phyloP scores from a whole-genome alignment of 257 asterid genomes.

The Schizonepeta tenuifolia region DNA sequence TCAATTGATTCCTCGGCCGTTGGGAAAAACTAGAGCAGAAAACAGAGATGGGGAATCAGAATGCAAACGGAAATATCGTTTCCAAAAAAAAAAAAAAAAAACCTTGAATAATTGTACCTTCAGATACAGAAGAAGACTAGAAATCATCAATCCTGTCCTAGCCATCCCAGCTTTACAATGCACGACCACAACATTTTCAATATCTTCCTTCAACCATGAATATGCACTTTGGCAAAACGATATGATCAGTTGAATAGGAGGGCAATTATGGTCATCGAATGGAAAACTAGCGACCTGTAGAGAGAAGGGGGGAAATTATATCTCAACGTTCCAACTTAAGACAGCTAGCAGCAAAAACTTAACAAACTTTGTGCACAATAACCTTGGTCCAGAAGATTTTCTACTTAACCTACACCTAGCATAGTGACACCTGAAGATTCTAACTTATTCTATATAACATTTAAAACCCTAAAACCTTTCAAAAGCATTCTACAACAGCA shows the following conservation, averaged over 20 bases:
- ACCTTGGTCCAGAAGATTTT: constrained; percentile 5
- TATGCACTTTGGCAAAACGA: constrained; percentile 98
- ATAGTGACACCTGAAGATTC: not conserved
- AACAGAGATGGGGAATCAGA: constrained; percentile 34
- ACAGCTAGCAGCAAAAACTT: constrained; percentile 3
- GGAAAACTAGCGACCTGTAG: constrained; percentile 95
- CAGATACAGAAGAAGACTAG: constrained; percentile 90
- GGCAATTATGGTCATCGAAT: constrained; percentile 97
- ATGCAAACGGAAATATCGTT: constrained; percentile 15
- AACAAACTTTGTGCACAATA: constrained; percentile 17
- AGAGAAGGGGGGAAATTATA: constrained; percentile 10
- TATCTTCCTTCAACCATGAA: constrained; percentile 98
- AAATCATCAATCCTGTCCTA: constrained; percentile 98
- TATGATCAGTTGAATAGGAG: constrained; percentile 90
- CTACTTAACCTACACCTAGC: not conserved
- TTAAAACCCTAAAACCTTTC: not conserved
- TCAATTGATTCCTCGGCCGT: constrained; percentile 97
- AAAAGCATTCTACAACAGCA: constrained; percentile 16
- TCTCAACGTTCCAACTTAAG: not conserved
- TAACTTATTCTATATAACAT: not conserved
- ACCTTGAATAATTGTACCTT: constrained; percentile 57
- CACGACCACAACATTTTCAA: constrained; percentile 96
- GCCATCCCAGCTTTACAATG: constrained; percentile 99
- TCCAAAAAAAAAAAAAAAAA: not conserved
- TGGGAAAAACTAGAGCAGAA: constrained; percentile 91